Base-by-base conservation (phyloP, 2,329 filamentous ascomycete genomes). In the Aspergillus hiratsukae region DNA sequence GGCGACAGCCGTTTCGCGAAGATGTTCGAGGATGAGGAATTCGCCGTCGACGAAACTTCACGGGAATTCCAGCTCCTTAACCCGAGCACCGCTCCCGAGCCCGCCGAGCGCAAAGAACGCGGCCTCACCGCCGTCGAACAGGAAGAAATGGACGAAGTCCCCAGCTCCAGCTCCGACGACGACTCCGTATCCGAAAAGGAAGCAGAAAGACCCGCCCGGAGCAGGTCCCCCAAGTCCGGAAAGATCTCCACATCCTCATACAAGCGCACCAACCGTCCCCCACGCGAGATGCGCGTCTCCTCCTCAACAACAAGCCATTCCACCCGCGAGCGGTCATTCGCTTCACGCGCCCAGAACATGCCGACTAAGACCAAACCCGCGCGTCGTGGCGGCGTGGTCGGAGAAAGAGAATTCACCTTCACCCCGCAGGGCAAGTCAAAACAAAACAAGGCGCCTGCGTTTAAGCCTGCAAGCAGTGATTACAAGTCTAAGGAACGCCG, bases 11-110 rank as follows among this genome's bases (percentile, higher is more conserved):
- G 94, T 79, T 97, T 99, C 82, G 83, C 83, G 64, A 85, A 87
- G 64, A 77, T 99, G 59, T 99, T 97, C 77, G 87, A 97, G 69
- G 91, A 97, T 72, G 88, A 92, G 66, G 92, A 96, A 56, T 97
- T 96, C 73, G 84, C 84, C 66, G 89, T 99, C 57, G 93, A 99
- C 72, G 94, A 99, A 76, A 87, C 78, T 41, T 95, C 88, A 61
- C 82, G 86, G 66, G 93, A 97, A 72, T 99, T 96, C 79, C 84
- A 87, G 57, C 82, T 87, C 48, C 86, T 96, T 75, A 99, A 99
- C 71, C 91, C 94, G 4, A 96, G 90, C 73, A 94, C 90, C 7
- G 83, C 78, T 35, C 63, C 68, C 6, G 64, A 66, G 17, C 52
- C 68, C 6, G 56, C 67, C 4, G 50, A 66, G 43, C 64, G 66